Percentiles rank a stretch among this genome's conserved stretches.
phyloP scores from a whole-genome alignment of 1,139 yeast genomes.

The Candida tetrigidarum region DNA sequence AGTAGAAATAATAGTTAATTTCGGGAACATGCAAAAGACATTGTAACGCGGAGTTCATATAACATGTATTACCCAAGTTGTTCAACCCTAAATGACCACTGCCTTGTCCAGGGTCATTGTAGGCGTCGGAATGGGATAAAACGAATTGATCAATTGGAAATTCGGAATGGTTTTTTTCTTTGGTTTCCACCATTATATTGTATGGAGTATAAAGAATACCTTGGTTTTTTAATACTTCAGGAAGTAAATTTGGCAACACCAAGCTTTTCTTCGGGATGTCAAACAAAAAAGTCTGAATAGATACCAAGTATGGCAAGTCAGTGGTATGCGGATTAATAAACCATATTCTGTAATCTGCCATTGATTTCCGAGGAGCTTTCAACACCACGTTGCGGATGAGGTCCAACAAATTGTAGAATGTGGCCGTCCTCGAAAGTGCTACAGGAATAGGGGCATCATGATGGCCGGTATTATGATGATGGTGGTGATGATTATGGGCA shows the following conservation, averaged over 20 bases:
- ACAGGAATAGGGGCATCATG: slow-evolving; percentile 21
- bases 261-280: slow-evolving; percentile 35
- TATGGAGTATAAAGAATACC: slow-evolving; percentile 31
- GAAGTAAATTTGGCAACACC: slow-evolving; percentile 29
- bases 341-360: slow-evolving; percentile 40
- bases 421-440: slow-evolving; percentile 33
- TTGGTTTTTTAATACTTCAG: slow-evolving; percentile 33
- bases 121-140: slow-evolving; percentile 12
- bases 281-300: slow-evolving; percentile 32
- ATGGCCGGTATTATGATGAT: slow-evolving; percentile 17
- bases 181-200: slow-evolving; percentile 40
- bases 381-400: slow-evolving; percentile 25
- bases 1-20: slow-evolving; percentile 71
- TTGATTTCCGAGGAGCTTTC: slow-evolving; percentile 22
- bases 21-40: slow-evolving; percentile 90
- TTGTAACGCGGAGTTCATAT: slow-evolving; percentile 96
- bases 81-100: slow-evolving; percentile 63
- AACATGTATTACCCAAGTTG: slow-evolving; percentile 93
- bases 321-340: slow-evolving; percentile 31
- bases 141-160: slow-evolving; percentile 32
- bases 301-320: slow-evolving; percentile 28
- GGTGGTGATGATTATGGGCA: slow-evolving; percentile 16
- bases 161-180: slow-evolving; percentile 24
- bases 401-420: slow-evolving; percentile 39
- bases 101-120: slow-evolving; percentile 11